Base-by-base conservation (phyloP, 257 asterid species). In the Leonotis leonurus region DNA sequence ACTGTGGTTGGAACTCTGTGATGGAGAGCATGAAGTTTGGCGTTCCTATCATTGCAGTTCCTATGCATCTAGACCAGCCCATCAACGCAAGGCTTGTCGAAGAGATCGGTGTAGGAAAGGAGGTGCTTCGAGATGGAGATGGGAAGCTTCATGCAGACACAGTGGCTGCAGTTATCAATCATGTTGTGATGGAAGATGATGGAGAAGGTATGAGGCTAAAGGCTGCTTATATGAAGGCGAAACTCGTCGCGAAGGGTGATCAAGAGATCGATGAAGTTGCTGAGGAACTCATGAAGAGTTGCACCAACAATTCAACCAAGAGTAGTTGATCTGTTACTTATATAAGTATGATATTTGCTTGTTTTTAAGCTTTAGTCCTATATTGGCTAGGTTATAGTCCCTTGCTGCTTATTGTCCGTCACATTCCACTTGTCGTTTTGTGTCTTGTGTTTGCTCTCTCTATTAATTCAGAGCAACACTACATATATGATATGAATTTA, bases 21-120 rank as follows among this genome's bases (percentile, higher is more conserved):
- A 2, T 73, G 51, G 84, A 81, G 44, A 68, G 84, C 48, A 40
- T 81, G 72, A 32, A 54, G 7, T 52, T 44, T 41, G 84, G 84
- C 6, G 82, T 81, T 4, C 84, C 86, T 3, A 65, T 80, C 10
- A 66, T 80, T 1, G 77, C 79, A 0, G 21, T 80, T 24, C 83
- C 82, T 0, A 73, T 78, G 80, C 84, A 78, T 24, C 67, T 78
- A 1, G 87, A 78, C 57, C 86, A 81, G 56, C 81, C 81, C 0
- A 30, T 77, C 43, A 78, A 78, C 32, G 82, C 84, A 9, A 73
- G 71, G 76, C 61, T 78, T 5, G 76, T 78, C 2, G 84, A 49
- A 48, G 81, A 78, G 17, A 59, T 65, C 9, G 82, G 86, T 4
- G 78, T 80, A 2, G 83, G 81, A 0, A 49, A 40, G 12, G 83